These are phyloP conservation scores for Paxillus ammoniavirescens DNA, from an alignment of 768 basidiomycete genomes.

Conservation along the genomic window DNA sequence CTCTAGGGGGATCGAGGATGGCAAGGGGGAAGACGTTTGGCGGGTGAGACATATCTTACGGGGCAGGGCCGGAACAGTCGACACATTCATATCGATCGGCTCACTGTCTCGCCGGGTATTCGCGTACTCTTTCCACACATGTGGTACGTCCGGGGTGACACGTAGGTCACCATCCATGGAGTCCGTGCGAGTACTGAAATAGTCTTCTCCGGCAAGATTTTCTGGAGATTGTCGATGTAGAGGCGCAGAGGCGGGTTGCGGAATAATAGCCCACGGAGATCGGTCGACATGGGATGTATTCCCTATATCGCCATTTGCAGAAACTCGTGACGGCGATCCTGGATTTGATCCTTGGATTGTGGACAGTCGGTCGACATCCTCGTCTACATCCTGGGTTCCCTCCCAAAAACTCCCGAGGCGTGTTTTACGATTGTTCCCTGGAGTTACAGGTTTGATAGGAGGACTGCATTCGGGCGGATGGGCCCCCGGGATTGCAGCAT, in stretches of 20 bases:
- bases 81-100: constrained; percentile 28
- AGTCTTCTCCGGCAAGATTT: constrained; percentile 28
- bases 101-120: constrained; percentile 26
- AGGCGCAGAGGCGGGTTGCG: constrained; percentile 16
- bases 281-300: constrained; percentile 4
- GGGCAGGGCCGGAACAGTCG: constrained; percentile 47
- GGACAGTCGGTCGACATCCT: constrained; percentile 24
- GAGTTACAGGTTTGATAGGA: constrained; percentile 39
- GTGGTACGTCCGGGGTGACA: constrained; percentile 15
- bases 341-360: constrained; percentile 25
- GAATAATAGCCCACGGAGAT: constrained; percentile 2
- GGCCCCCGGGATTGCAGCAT: constrained; percentile 62
- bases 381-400: constrained; percentile 66
- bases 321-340: constrained; percentile 18
- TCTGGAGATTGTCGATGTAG: constrained; percentile 22
- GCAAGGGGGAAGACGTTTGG: constrained; percentile 65
- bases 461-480: constrained; percentile 40
- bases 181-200: constrained; percentile 28
- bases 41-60: constrained; percentile 55
- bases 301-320: constrained; percentile 2
- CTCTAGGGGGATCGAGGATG: constrained; percentile 38
- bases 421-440: constrained; percentile 51
- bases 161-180: constrained; percentile 16
- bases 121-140: constrained; percentile 27
- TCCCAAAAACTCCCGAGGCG: constrained; percentile 75